Percentiles rank a stretch among this genome's conserved stretches.
phyloP scores from a whole-genome alignment of 768 basidiomycete species.

The Ephemerocybe angulata region DNA sequence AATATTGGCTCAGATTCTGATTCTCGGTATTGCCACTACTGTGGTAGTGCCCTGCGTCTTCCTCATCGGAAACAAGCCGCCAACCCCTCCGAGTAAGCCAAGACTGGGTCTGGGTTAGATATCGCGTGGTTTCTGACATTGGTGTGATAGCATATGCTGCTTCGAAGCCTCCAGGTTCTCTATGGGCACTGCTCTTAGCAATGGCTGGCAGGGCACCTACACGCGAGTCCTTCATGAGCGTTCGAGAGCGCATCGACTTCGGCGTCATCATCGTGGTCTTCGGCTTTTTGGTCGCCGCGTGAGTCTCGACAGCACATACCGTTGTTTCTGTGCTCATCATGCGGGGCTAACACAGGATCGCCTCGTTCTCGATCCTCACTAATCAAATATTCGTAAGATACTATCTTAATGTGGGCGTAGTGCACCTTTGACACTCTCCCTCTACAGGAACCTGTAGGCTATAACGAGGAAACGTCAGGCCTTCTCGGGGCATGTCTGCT shows the following conservation, averaged over 20 bases:
- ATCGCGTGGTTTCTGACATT: constrained; percentile 7
- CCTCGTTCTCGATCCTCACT: constrained; percentile 64
- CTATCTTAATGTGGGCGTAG: not conserved
- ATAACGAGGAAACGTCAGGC: constrained; percentile 61
- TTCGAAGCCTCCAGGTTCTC: constrained; percentile 52
- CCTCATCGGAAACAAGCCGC: constrained; percentile 58
- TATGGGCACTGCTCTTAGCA: constrained; percentile 52
- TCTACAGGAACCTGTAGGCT: constrained; percentile 65
- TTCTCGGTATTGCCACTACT: constrained; percentile 69
- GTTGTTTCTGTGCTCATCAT: not conserved
- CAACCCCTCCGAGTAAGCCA: constrained; percentile 71
- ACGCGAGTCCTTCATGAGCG: constrained; percentile 53
- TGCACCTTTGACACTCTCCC: not conserved
- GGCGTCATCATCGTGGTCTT: constrained; percentile 56
- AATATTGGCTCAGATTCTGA: constrained; percentile 49
- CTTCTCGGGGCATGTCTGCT: constrained; percentile 66
- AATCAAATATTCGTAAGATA: constrained; percentile 62
- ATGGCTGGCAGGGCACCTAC: constrained; percentile 42
- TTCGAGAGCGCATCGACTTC: constrained; percentile 70
- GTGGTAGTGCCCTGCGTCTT: constrained; percentile 56
- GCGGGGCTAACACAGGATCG: not conserved
- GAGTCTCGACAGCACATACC: constrained; percentile 21
- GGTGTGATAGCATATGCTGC: constrained; percentile 56
- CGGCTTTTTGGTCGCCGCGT: constrained; percentile 63
- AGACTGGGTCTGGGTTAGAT: not conserved